Evolutionary conservation across 1,139 yeast genomes (phyloP).

Genomic region (Trichomonascaceae sp.): DNA sequence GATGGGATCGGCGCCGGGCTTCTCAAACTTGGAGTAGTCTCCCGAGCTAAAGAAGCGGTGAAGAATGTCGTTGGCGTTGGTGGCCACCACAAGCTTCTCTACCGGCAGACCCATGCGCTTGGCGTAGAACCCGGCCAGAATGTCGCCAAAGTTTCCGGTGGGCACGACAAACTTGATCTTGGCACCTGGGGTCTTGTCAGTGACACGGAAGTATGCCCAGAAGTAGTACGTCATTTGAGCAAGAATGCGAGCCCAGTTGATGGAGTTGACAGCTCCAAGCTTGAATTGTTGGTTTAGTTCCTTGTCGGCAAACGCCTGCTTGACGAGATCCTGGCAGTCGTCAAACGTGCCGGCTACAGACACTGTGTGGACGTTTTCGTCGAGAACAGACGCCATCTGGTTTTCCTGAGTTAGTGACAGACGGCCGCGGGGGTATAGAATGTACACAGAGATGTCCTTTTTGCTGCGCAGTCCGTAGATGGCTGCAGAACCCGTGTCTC

Average conservation of each 20-base stretch:
- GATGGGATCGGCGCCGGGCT: slow-evolving; percentile 35
- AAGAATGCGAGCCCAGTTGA: slow-evolving; percentile 96
- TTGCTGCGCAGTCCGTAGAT: slow-evolving; percentile 94
- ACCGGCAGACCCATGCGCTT: slow-evolving; percentile 90
- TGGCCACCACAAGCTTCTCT: slow-evolving; percentile 78
- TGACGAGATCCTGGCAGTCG: slow-evolving; percentile 95
- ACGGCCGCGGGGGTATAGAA: slow-evolving; percentile 92
- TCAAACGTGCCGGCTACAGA: slow-evolving; percentile 95
- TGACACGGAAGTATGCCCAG: slow-evolving; percentile 69
- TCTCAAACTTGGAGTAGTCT: slow-evolving; percentile 43
- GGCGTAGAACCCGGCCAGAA: slow-evolving; percentile 92
- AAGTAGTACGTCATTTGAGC: slow-evolving; percentile 97
- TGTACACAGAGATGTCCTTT: slow-evolving; percentile 91
- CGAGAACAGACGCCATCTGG: slow-evolving; percentile 97
- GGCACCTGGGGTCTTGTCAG: slow-evolving; percentile 15
- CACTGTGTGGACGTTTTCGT: slow-evolving; percentile 82
- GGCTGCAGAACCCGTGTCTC: slow-evolving; percentile 99
- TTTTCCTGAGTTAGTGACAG: slow-evolving; percentile 96
- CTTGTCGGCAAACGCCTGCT: slow-evolving; percentile 78
- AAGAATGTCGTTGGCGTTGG: slow-evolving; percentile 88
- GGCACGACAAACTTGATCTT: slow-evolving; percentile 79
- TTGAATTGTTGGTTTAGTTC: slow-evolving; percentile 83
- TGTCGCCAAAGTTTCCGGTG: slow-evolving; percentile 96
- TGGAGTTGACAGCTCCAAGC: slow-evolving; percentile 95
- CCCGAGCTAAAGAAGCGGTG: slow-evolving; percentile 86